Base-by-base conservation (phyloP, 1,284 basidiomycete genomes). In the Austropuccinia psidii region DNA sequence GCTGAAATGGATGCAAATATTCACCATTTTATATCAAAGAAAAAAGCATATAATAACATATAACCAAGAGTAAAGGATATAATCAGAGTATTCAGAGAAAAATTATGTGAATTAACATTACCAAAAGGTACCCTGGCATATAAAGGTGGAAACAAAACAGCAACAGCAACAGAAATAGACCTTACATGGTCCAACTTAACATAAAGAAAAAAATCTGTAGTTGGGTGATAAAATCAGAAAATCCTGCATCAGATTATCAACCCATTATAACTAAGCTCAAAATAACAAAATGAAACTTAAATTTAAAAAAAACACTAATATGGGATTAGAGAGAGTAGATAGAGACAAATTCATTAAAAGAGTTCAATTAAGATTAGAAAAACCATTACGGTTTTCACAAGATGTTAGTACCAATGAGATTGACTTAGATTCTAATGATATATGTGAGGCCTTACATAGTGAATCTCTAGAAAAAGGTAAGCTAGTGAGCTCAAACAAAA, bases 1-100 rank as follows among this genome's bases (percentile, higher is more conserved):
- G n/a, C n/a, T n/a, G n/a, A n/a, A n/a, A 62, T 62, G 17, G 60
- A 62, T 29, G 35, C 39, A 21, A 64, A 64, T 24, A 35, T 64
- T 6, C 60, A 64, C 45, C 37, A 64, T 33, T 27, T 8, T 24
- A 21, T n/a, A 13, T 64, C 37, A 41, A 64, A 64, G n/a, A 35
- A 35, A 7, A 8, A 35, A 43, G 45, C 21, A 8, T 64, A 64
- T 24, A 17, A 21, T 6, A 35, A 64, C 41, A 45, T 21, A 19
- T 41, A 65, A 9, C 29, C n/a, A 5, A 2, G 43, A 41, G n/a
- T 24, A 19, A 41, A 39, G 37, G 3, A 4, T 11, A 19, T 60
- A 15, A 65, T 65, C 29, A 45, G 31, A 31, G 15, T 31, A 4
- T 65, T 37, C 21, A 43, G 43, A 9, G 29, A 35, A 6, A 50